phyloP scores from a whole-genome alignment of 2,329 filamentous ascomycete genomes.

The Phoma sp. region DNA sequence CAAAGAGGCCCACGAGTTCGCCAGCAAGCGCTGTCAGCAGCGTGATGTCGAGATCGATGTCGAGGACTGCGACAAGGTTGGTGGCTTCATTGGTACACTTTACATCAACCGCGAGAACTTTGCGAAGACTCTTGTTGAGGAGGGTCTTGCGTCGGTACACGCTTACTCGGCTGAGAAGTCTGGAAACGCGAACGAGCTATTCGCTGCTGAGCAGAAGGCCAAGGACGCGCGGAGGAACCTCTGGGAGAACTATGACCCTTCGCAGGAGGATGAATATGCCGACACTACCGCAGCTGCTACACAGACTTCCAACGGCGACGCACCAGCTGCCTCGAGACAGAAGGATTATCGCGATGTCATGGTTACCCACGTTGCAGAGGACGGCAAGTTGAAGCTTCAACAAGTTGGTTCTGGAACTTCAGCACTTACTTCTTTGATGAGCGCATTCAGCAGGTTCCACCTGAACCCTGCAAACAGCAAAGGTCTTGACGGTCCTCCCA shows the following conservation, averaged over 20 bases:
- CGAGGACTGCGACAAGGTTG: constrained; percentile 92
- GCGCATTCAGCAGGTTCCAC: constrained; percentile 89
- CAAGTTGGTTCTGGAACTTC: constrained; percentile 86
- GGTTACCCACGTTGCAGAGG: constrained; percentile 86
- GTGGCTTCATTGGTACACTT: constrained; percentile 94
- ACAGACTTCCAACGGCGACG: constrained; percentile 59
- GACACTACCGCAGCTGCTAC: constrained; percentile 55
- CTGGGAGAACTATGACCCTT: constrained; percentile 95
- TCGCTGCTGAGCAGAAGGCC: constrained; percentile 84
- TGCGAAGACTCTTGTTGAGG: constrained; percentile 89
- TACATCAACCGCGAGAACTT: constrained; percentile 96
- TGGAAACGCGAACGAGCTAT: constrained; percentile 84
- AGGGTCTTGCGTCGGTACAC: constrained; percentile 90
- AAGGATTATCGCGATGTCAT: constrained; percentile 95
- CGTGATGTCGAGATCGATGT: constrained; percentile 96
- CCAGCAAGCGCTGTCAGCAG: constrained; percentile 86
- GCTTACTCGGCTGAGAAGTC: constrained; percentile 95
- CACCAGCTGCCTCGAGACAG: constrained; percentile 65
- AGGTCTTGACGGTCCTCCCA: constrained; percentile 75
- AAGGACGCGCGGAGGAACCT: constrained; percentile 88
- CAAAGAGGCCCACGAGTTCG: constrained; percentile 91
- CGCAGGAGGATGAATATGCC: constrained; percentile 76
- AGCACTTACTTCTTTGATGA: constrained; percentile 86
- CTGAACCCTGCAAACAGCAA: constrained; percentile 80
- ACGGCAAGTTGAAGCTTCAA: constrained; percentile 86